Evolutionary conservation across 176 grass and related monocot genomes (phyloP).

Genomic region (Zoysia pacifica): DNA sequence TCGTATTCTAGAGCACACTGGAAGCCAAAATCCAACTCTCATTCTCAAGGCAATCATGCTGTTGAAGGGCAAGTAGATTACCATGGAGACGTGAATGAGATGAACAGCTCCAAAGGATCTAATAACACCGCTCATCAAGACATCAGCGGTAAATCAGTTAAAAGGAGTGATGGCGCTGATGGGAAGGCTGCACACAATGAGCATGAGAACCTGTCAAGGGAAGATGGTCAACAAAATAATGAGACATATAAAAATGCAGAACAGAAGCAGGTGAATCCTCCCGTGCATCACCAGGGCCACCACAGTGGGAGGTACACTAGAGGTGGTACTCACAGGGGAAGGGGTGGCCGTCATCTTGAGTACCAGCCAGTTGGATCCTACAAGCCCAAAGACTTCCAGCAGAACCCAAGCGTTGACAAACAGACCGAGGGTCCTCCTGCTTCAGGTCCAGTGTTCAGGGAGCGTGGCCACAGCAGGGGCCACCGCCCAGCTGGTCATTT

Average conservation of each 20-base stretch:
- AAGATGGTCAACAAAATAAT: constrained; percentile 30
- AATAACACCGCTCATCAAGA: constrained; percentile 32
- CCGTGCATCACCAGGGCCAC: constrained; percentile 41
- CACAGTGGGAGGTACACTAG: constrained; percentile 54
- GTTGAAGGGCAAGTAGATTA: constrained; percentile 41
- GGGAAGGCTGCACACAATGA: constrained; percentile 19
- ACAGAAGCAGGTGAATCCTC: constrained; percentile 46
- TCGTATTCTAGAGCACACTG: constrained; percentile 56
- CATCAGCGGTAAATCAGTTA: constrained; percentile 15
- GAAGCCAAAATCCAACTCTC: constrained; percentile 75
- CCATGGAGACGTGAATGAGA: not conserved
- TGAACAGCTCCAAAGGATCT: constrained; percentile 9
- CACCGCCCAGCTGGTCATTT: constrained; percentile 40
- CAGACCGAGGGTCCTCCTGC: constrained; percentile 6
- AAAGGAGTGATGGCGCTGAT: not conserved
- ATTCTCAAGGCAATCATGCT: constrained; percentile 47
- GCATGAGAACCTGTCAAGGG: constrained; percentile 3
- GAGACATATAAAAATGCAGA: constrained; percentile 33
- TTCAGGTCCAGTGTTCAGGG: constrained; percentile 42
- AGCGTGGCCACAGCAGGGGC: constrained; percentile 36
- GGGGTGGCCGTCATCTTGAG: constrained; percentile 55
- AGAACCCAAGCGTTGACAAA: constrained; percentile 41
- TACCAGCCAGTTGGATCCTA: constrained; percentile 65
- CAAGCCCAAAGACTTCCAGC: constrained; percentile 46
- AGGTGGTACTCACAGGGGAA: constrained; percentile 52